Base-by-base conservation (phyloP, 371 early-diverging fungal species). In the Apophysomyces ossiformis region DNA sequence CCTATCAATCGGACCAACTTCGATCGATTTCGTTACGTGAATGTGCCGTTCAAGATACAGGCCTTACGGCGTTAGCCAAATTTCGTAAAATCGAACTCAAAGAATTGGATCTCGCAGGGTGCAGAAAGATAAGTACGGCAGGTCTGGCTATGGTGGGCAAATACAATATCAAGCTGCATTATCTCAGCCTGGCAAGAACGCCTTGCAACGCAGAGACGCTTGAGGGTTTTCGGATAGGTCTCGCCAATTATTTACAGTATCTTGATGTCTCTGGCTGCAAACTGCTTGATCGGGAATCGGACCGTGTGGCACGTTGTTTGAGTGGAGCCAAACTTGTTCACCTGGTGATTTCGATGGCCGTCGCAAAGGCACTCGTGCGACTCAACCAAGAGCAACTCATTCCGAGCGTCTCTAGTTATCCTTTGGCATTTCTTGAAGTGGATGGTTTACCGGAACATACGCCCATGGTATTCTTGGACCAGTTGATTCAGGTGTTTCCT, bases 61-160 rank as follows among this genome's bases (percentile, higher is more conserved):
- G 71, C 1, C 32, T 74, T n/a, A 50, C 61, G 6, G 73, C 76
- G 4, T 35, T 78, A 1, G 76, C 74, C 9, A 78, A 78, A 36
- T 76, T 78, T 39, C 57, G 76, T 36, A 69, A 71, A 15, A 71
- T 78, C 43, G 58, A 57, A 11, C 60, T 78, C 3, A 50, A 58
- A n/a, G 67, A 73, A 47, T 35, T 78, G 1, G 74, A 78, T 41
- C 37, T 78, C 11, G 71, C 72, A 2, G 76, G 74, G 1, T 78
- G 79, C n/a, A 45, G 26, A 0, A 60, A 65, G 16, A 16, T 78
- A 7, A 74, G 72, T 9, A 26, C 62, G 11, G 63, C 54, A 8
- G 74, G 76, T 1, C 61, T 78, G 39, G 50, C 58, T 1, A 46
- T 64, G 9, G 39, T 76, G 35, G 76, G 72, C 1, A 66, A 69